phyloP scores from a whole-genome alignment of 2,329 filamentous ascomycete genomes.

The Corinectria fuckeliana region DNA sequence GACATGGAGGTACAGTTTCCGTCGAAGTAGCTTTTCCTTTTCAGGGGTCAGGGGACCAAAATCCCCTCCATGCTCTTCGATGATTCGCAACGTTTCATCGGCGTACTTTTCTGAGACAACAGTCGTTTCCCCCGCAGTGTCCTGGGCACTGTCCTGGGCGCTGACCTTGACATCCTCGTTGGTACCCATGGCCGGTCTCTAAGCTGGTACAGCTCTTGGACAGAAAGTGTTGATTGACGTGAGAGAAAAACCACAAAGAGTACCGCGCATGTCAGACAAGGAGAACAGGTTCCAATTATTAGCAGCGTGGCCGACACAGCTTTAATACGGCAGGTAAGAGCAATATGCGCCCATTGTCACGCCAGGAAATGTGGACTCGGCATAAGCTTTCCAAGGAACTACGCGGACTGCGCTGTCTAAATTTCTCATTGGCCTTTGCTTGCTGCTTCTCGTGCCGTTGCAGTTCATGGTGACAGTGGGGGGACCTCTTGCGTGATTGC shows the following conservation, averaged over 20 bases:
- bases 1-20: conserved; percentile 44
- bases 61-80: conserved; percentile 43
- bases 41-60: conserved; percentile 42
- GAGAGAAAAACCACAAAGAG: neutral
- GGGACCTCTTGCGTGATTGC: conserved; percentile 15
- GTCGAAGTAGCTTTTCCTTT: conserved; percentile 39
- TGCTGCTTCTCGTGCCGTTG: neutral
- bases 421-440: neutral
- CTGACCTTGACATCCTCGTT: neutral
- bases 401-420: neutral
- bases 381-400: neutral
- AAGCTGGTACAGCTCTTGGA: neutral
- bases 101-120: conserved; percentile 37
- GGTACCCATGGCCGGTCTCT: neutral
- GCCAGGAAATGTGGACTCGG: neutral
- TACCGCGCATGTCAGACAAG: no score
- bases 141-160: neutral
- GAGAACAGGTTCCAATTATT: neutral
- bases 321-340: neutral
- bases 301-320: neutral
- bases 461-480: conserved; percentile 1
- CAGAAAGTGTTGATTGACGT: neutral
- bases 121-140: neutral
- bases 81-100: conserved; percentile 45
- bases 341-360: neutral